Base-by-base conservation (phyloP, 2,329 filamentous ascomycete species). In the Apiospora hydei region DNA sequence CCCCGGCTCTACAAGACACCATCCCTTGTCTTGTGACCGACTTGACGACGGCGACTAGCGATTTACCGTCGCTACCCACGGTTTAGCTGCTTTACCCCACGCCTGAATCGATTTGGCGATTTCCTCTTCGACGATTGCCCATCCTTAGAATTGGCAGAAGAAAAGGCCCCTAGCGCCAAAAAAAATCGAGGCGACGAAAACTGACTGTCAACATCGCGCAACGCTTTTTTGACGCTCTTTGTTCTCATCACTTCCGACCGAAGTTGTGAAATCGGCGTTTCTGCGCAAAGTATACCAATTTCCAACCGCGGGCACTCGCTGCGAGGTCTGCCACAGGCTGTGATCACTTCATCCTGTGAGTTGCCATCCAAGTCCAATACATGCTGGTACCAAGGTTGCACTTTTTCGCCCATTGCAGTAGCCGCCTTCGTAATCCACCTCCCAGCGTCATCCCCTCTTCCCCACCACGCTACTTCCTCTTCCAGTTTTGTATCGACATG, bases 271-370 rank as follows among this genome's bases (percentile, higher is more conserved):
- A 64, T 64, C 57, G 57, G 57, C 57, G 30, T 69, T 18, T 69
- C 18, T 38, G 47, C 68, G 47, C 68, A 69, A 69, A 41, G 47
- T 41, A 69, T n/a, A 41, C 16, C 47, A 34, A 38, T 64, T 30
- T 44, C 53, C 53, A n/a, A 41, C 69, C 41, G 71, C 71, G 72
- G 74, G 75, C 75, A 77, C 75, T 74, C 73, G 73, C 53, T 57
- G 70, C 74, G 76, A 77, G 77, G 76, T 75, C 73, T 71, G 74
- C 72, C 72, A 74, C 75, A 77, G 21, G 81, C 81, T 82, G 82
- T 80, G 81, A 83, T 83, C 80, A 80, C 82, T 83, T 83, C 81
- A 79, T 76, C 76, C 81, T 82, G 77, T 81, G 81, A 82, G 41
- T 78, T 76, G 38, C 66, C 26, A 18, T 74, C 75, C 76, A n/a